A percentile compares a stretch with the other conserved stretches of the same genome.
Conservation (phyloP, 192 early-diverging fungal species). For the Dissophora globulifera region DNA sequence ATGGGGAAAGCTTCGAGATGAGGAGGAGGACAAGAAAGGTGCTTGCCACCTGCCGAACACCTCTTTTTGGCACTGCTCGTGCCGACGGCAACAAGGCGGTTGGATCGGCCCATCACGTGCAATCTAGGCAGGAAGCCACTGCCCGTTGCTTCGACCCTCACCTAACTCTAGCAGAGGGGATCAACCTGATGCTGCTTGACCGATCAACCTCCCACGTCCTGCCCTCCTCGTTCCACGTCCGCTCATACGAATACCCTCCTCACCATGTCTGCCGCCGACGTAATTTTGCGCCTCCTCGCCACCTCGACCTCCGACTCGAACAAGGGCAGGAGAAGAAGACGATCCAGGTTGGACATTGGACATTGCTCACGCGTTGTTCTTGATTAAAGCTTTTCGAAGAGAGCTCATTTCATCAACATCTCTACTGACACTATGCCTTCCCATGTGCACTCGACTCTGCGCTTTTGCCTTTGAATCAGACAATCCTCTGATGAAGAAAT, state of each 20-base stretch:
- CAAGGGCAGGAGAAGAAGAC: constrained; percentile 44
- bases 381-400: too few species aligned
- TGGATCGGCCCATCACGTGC: constrained; percentile 1
- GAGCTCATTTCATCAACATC: too few species aligned
- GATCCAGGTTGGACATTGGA: constrained; percentile 29
- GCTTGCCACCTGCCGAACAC: neutral
- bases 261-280: constrained; percentile 44
- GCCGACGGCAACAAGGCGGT: neutral
- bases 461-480: neutral
- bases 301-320: constrained; percentile 39
- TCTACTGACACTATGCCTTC: too few species aligned
- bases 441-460: too few species aligned
- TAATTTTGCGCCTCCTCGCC: constrained; percentile 48
- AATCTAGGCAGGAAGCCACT: neutral
- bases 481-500: constrained; percentile 55
- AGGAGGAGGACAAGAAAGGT: neutral
- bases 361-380: neutral
- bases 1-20: constrained; percentile 6
- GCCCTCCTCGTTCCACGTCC: neutral
- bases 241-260: neutral
- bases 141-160: neutral
- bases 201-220: too few species aligned
- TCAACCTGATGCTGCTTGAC: too few species aligned
- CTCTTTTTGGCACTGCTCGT: too few species aligned
- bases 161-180: too few species aligned